phyloP scores from a whole-genome alignment of 1,284 basidiomycete genomes.

The Puccinia polysora region DNA sequence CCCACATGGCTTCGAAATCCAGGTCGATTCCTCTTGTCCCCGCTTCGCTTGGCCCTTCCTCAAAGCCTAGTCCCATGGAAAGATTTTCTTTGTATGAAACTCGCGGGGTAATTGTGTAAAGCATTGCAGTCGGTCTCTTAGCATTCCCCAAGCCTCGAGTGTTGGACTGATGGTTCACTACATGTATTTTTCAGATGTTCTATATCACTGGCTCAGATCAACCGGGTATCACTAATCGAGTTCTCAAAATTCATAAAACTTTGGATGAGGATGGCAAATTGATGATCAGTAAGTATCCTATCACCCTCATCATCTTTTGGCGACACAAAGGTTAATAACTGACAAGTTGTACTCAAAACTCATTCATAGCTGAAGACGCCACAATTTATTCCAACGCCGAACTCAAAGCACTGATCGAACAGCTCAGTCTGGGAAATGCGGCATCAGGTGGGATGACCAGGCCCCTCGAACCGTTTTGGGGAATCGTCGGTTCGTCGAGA shows the following conservation, averaged over 20 bases:
- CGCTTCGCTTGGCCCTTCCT: slow-evolving; percentile 5
- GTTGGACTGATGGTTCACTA: neutral
- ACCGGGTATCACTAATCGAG: slow-evolving; percentile 74
- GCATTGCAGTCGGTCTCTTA: neutral
- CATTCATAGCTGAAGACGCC: slow-evolving; percentile 67
- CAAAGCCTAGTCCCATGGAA: slow-evolving; percentile 28
- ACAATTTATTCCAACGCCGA: slow-evolving; percentile 80
- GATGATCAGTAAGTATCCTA: slow-evolving; percentile 38
- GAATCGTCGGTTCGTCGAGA: slow-evolving; percentile 3
- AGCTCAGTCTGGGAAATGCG: slow-evolving; percentile 79
- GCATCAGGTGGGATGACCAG: slow-evolving; percentile 67
- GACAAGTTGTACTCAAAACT: neutral
- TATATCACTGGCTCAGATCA: slow-evolving; percentile 82
- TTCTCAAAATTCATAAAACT: slow-evolving; percentile 85
- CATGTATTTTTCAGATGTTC: slow-evolving; percentile 62
- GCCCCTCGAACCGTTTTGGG: slow-evolving; percentile 40
- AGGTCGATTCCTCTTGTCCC: no score
- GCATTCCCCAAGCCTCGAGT: no score
- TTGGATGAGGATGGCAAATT: slow-evolving; percentile 44
- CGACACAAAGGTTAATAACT: slow-evolving; percentile 58
- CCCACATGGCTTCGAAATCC: no score
- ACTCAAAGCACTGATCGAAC: slow-evolving; percentile 81
- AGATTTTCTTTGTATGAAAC: slow-evolving; percentile 39
- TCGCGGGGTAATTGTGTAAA: slow-evolving; percentile 13
- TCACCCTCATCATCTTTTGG: neutral